phyloP scores from a whole-genome alignment of 2,329 filamentous ascomycete genomes.

The Cladosporium sp. region DNA sequence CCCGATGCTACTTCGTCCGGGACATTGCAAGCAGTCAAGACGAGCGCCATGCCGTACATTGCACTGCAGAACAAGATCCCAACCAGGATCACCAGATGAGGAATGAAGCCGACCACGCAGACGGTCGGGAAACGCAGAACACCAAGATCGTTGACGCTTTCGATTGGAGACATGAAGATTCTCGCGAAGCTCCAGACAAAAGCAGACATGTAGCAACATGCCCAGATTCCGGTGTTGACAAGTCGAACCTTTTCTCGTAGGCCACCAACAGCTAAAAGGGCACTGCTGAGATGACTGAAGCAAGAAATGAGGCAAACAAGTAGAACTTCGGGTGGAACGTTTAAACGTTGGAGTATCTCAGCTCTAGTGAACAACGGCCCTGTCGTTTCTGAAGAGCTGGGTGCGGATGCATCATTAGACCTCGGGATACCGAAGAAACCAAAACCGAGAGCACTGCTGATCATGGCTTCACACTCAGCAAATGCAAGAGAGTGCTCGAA shows the following conservation, averaged over 20 bases:
- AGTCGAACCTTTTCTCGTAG: constrained; percentile 79
- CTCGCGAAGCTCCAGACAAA: constrained; percentile 73
- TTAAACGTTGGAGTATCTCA: constrained; percentile 72
- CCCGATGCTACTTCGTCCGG: constrained; percentile 52
- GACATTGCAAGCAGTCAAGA: constrained; percentile 70
- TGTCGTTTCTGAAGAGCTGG: constrained; percentile 22
- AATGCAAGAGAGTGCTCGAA: constrained; percentile 97
- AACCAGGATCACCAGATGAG: constrained; percentile 80
- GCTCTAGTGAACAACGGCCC: constrained; percentile 31
- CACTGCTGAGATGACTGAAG: constrained; percentile 84
- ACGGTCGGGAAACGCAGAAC: constrained; percentile 88
- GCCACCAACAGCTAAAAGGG: constrained; percentile 76
- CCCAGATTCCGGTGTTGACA: constrained; percentile 85
- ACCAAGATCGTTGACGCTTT: constrained; percentile 63
- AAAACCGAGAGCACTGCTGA: constrained; percentile 76
- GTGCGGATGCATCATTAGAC: constrained; percentile 41
- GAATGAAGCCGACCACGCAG: constrained; percentile 91
- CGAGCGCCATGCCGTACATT: constrained; percentile 76
- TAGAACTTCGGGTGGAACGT: constrained; percentile 85
- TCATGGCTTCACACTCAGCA: constrained; percentile 87
- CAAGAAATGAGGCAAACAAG: constrained; percentile 84
- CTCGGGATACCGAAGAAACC: constrained; percentile 62
- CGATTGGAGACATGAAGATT: constrained; percentile 46
- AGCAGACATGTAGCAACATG: constrained; percentile 81
- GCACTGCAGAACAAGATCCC: constrained; percentile 74